Evolutionary conservation across 176 grass and related monocot genomes (phyloP), one percentile per base, ranked within the genome.

Genomic region (Eragrostis curvula): DNA sequence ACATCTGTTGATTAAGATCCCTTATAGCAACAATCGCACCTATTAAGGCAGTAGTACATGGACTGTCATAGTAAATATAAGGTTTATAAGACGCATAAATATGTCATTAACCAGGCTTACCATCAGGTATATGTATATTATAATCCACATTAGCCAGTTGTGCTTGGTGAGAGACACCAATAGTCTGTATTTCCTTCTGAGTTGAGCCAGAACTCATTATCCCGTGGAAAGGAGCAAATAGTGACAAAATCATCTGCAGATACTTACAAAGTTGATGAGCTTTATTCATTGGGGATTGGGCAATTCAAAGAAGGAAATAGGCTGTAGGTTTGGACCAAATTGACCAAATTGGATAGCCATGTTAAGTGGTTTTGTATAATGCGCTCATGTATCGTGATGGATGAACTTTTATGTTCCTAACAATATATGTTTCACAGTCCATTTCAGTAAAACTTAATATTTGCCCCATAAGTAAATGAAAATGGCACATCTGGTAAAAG

Each of bases 1-100:
- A 96, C 93, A 92, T 85, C 75, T 96, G 93, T 51, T 92, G 90
- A 60, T 88, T 74, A 83, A 96, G 73, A 88, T 96, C 93, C 86
- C 84, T 87, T 77, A 96, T 81, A 65, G 85, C 83, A 67, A 96
- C 90, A 70, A 96, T 90, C 84, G 93, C 88, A 81, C 93, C 90
- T 96, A 61, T 88, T 86, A 74, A 65, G 58, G 57, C 82, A 92
- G 44, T 53, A 68, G 43, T 60, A 63, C 11, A 32, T 25, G 50
- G 49, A 39, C 85, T 88, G 77, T 30, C 12, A 83, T 10, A 75
- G 45, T n/a, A 8, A 47, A 81, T 75, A 79, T 83, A 78, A 63
- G 75, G 65, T 75, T 8, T 28, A 79, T 25, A 86, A 60, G 32
- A 55, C 55, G 36, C 21, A 68, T 42, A 41, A 6, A 48, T 49